Base-by-base conservation (phyloP, 2,329 filamentous ascomycete species). In the Bipolaris oryzae region DNA sequence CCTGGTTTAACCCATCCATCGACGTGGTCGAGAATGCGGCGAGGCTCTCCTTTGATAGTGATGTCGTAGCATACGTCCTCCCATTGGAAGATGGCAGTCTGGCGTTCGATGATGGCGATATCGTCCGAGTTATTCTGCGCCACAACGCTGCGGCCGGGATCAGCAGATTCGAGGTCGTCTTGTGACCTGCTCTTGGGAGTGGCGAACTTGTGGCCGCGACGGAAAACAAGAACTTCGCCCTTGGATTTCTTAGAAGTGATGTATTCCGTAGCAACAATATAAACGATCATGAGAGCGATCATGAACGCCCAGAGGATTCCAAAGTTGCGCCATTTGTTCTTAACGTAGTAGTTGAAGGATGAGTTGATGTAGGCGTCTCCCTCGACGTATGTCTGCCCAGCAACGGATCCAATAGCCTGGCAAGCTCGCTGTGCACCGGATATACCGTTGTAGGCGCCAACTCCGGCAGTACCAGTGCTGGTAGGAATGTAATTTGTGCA, bases 1-100 rank as follows among this genome's bases (percentile, higher is more conserved):
- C 93, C 93, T 3, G 93, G 93, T 77, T 96, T 95, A 57, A 97
- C 92, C 90, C 91, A 97, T 34, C 93, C 93, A 70, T 96, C 90
- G 11, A 96, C 90, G 60, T 95, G 82, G 67, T 96, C 88, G 57
- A 97, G 80, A 68, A 97, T 90, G 41, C 89, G 86, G 15, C 92
- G 85, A 1, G 82, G 79, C 67, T 94, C 86, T 13, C 82, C 81
- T 80, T 96, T 96, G 78, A 96, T 92, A 75, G 90, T 89, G 74
- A 91, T 89, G 41, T 84, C 82, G 63, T 86, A 96, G 78, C 89
- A 92, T 1, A 96, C 88, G 66, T 94, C 83, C 62, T 88, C 84
- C 92, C 92, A 96, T 70, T 92, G 89, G 81, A 96, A 96, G 58
- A 93, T 86, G 20, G 90, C 89, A 4, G 86, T 91, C 71, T 91